These are phyloP conservation scores for Byssoonygena ceratinophila DNA, from an alignment of 2,329 filamentous ascomycete genomes.

Conservation along the genomic window DNA sequence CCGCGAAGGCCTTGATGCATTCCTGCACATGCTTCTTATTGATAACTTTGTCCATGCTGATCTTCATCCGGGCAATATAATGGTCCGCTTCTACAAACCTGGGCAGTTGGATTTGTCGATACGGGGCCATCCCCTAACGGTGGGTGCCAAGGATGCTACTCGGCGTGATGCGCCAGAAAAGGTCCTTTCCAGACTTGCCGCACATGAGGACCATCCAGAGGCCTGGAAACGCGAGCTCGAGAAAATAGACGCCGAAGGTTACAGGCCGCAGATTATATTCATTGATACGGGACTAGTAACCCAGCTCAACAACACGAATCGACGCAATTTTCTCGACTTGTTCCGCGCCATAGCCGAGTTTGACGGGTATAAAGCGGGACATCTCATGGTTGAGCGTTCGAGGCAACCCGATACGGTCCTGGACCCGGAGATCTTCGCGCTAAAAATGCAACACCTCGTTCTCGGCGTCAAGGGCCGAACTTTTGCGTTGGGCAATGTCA, in stretches of 20 bases:
- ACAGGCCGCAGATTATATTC: conserved; percentile 87
- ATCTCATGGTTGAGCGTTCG: conserved; percentile 92
- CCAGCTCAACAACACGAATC: conserved; percentile 76
- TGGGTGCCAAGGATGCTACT: conserved; percentile 29
- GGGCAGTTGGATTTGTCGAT: conserved; percentile 57
- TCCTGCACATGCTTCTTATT: conserved; percentile 88
- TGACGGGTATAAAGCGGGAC: conserved; percentile 87
- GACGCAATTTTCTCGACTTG: conserved; percentile 83
- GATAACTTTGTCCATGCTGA: conserved; percentile 98
- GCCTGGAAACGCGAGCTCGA: conserved; percentile 66
- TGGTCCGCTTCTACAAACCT: conserved; percentile 94
- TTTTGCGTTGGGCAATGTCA: conserved; percentile 83
- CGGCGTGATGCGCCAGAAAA: conserved; percentile 74
- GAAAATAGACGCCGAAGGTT: conserved; percentile 75
- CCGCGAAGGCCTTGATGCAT: conserved; percentile 87
- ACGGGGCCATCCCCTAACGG: conserved; percentile 33
- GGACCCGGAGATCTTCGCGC: conserved; percentile 78
- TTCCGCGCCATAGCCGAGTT: conserved; percentile 96
- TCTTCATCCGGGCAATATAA: conserved; percentile 94
- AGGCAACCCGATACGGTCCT: conserved; percentile 84
- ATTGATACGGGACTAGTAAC: conserved; percentile 95
- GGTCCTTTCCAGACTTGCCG: conserved; percentile 68
- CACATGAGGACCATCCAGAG: conserved; percentile 54
- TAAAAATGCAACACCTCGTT: conserved; percentile 95
- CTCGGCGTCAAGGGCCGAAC: conserved; percentile 82